Conservation (phyloP, 2,329 filamentous ascomycete species). For the Clarireedia homoeocarpa region DNA sequence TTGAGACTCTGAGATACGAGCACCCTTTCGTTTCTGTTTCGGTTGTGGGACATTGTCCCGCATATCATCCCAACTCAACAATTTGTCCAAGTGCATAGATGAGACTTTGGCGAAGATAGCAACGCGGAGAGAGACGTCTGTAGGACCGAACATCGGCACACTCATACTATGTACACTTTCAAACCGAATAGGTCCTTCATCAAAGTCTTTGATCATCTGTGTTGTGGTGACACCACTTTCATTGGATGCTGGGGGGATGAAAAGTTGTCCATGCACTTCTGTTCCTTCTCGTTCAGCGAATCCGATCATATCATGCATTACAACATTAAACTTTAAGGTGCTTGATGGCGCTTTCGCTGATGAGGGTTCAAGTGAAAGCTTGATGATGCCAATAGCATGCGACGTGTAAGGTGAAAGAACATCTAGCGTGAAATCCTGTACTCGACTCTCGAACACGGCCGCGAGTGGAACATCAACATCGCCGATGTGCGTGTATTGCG, state of each 20-base stretch:
- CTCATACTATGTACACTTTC: slow-evolving; percentile 99
- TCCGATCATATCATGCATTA: slow-evolving; percentile 92
- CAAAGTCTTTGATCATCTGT: slow-evolving; percentile 88
- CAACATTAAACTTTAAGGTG: slow-evolving; percentile 95
- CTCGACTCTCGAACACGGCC: slow-evolving; percentile 87
- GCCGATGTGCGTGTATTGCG: slow-evolving; percentile 84
- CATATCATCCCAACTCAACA: slow-evolving; percentile 99
- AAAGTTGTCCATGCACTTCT: slow-evolving; percentile 94
- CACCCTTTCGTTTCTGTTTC: slow-evolving; percentile 44
- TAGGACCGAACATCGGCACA: slow-evolving; percentile 69
- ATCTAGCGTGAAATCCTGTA: slow-evolving; percentile 89
- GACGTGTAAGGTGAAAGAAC: slow-evolving; percentile 88
- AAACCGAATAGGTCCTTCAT: slow-evolving; percentile 85
- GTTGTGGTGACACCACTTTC: slow-evolving; percentile 91
- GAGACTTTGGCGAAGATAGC: slow-evolving; percentile 90
- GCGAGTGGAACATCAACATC: slow-evolving; percentile 88
- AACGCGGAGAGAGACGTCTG: slow-evolving; percentile 69
- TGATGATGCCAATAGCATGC: slow-evolving; percentile 83
- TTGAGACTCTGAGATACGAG: slow-evolving; percentile 78
- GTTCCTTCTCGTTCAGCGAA: slow-evolving; percentile 95
- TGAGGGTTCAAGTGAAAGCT: slow-evolving; percentile 85
- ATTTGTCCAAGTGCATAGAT: slow-evolving; percentile 89
- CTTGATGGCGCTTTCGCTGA: slow-evolving; percentile 86
- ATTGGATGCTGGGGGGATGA: slow-evolving; percentile 82
- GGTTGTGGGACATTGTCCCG: slow-evolving; percentile 63